phyloP scores from a whole-genome alignment of 2,329 filamentous ascomycete genomes.

The Paraconiothyrium sp. region DNA sequence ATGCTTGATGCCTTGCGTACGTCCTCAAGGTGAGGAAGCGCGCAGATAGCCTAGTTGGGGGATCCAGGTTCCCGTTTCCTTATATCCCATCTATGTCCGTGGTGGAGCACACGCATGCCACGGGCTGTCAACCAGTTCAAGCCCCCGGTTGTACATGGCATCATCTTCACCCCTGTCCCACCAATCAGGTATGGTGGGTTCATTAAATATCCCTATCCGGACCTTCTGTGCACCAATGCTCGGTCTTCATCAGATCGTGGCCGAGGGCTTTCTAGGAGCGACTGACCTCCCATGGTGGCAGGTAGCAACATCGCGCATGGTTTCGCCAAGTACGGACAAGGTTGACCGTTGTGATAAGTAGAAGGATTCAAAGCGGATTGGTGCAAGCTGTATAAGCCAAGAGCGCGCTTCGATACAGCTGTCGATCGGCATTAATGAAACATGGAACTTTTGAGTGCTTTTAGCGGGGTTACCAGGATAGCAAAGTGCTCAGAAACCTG shows the following conservation, averaged over 20 bases:
- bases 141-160: conserved; percentile 10
- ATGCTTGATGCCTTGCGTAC: not conserved
- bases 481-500: conserved; percentile 6
- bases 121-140: not conserved
- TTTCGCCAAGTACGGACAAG: conserved; percentile 11
- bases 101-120: conserved; percentile 2
- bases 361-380: not conserved
- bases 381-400: conserved; percentile 1
- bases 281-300: conserved; percentile 9
- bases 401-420: not conserved
- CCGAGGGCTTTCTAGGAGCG: not conserved
- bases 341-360: not conserved
- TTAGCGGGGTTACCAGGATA: conserved; percentile 5
- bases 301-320: conserved; percentile 5
- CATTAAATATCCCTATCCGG: not conserved
- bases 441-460: not conserved
- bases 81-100: not conserved
- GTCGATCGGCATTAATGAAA: conserved; percentile 6
- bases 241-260: not conserved
- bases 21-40: not conserved
- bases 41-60: not conserved
- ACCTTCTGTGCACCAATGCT: conserved; percentile 5
- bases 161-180: not conserved
- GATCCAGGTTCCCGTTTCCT: not conserved
- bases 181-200: conserved; percentile 6